Evolutionary conservation across 2,329 filamentous ascomycete species (phyloP), one percentile per base, ranked within the genome.

Genomic region (Tothia fuscella): DNA sequence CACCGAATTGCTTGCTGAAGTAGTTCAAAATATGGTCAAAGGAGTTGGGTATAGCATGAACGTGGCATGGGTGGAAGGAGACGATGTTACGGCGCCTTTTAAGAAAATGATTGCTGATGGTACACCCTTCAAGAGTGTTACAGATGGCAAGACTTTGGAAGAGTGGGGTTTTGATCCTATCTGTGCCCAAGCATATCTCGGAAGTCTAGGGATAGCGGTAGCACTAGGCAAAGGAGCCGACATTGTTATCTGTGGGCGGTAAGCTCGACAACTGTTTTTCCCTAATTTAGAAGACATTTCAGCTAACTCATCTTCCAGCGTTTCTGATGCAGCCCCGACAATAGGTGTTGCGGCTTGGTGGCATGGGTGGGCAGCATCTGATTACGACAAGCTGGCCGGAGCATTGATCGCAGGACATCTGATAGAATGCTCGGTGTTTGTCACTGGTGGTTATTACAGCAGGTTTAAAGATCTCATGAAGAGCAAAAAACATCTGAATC

Each of bases 171-270:
- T 48, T 9, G 42, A 48, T 43, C n/a, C 45, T 42, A 20, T 48
- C 49, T 41, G 47, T 46, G 29, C 38, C 28, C 9, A 47, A 47
- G 16, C 22, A 38, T 55, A 55, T 44, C 52, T 66, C 1, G 63
- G 63, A 1, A 60, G 56, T 7, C 45, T 57, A 26, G 63, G 59
- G 6, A 62, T 66, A 35, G 57, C 56, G 1, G 56, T 54, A 39
- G 63, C 59, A 5, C 51, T 66, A 4, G 45, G 54, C n/a, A 48
- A 58, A 30, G 64, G 63, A 4, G 63, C 62, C 2, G 62, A 67
- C 42, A 66, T 67, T 37, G 60, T 67, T 9, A 51, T 67, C 22
- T 64, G 61, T 43, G 63, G 63, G 9, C 56, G 64, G 34, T 37
- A 20, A 22, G 20, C 20, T 13, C 10, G 9, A 9, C n/a, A n/a